Evolutionary conservation across 2,329 filamentous ascomycete genomes (phyloP).

Genomic region (Cladophialophora chaetospira): DNA sequence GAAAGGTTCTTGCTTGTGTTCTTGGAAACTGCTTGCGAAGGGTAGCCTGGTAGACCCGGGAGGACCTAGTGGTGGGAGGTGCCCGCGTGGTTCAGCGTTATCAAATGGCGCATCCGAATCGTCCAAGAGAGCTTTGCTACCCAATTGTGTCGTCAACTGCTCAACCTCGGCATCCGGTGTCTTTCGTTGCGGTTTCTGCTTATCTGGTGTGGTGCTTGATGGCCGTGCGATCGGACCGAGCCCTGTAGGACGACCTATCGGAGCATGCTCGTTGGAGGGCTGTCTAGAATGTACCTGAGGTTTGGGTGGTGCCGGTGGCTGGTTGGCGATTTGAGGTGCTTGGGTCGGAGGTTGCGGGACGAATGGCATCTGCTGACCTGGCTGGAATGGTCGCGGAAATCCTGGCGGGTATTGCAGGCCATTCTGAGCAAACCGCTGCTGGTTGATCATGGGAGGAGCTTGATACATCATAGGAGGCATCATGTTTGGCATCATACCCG

Average conservation of each 20-base stretch:
- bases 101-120: slow-evolving; percentile 69
- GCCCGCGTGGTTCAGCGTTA: slow-evolving; percentile 42
- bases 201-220: slow-evolving; percentile 65
- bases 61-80: slow-evolving; percentile 48
- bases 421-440: slow-evolving; percentile 57
- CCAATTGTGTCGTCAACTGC: slow-evolving; percentile 75
- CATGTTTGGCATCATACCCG: slow-evolving; percentile 57
- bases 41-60: slow-evolving; percentile 55
- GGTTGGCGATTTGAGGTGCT: slow-evolving; percentile 38
- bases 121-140: slow-evolving; percentile 83
- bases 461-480: slow-evolving; percentile 57
- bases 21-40: slow-evolving; percentile 31
- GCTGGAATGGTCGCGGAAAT: slow-evolving; percentile 62
- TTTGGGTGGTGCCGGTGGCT: slow-evolving; percentile 39
- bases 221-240: slow-evolving; percentile 76
- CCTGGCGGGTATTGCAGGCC: slow-evolving; percentile 59
- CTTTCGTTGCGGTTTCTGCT: slow-evolving; percentile 45
- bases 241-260: slow-evolving; percentile 72
- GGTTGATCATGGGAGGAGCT: slow-evolving; percentile 52
- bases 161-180: slow-evolving; percentile 63
- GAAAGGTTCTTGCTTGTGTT: slow-evolving; percentile 31
- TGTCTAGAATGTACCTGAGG: slow-evolving; percentile 71
- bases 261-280: slow-evolving; percentile 68
- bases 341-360: slow-evolving; percentile 44
- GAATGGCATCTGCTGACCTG: slow-evolving; percentile 54